Evolutionary conservation across 108 stramenopile genomes (phyloP).

Genomic region (Skeletonema marinoi): DNA sequence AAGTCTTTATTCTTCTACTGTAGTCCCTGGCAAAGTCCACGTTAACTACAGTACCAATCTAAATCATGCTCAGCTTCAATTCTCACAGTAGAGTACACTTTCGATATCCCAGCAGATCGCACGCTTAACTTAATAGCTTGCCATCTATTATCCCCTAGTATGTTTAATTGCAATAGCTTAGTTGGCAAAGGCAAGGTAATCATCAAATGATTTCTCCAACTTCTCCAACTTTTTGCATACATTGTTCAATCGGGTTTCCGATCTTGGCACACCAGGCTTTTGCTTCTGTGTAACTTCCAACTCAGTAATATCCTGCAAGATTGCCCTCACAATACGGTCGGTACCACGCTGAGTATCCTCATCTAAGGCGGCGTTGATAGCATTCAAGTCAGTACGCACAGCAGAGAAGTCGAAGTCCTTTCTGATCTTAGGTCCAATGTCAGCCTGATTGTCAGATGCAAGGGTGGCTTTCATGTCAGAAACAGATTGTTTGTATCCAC

Average conservation of each 20-base stretch:
- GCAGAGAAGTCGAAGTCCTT: conserved; percentile 82
- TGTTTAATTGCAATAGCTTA: conserved; percentile 8
- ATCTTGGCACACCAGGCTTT: conserved; percentile 87
- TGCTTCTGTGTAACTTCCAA: conserved; percentile 76
- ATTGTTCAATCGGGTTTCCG: conserved; percentile 73
- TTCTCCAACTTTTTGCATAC: conserved; percentile 83
- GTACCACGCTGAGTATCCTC: conserved; percentile 94
- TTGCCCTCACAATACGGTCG: conserved; percentile 88
- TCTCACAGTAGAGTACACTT: not conserved
- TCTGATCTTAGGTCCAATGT: conserved; percentile 72
- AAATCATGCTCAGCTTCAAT: not conserved
- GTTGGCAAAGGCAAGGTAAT: conserved; percentile 81
- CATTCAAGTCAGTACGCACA: conserved; percentile 77
- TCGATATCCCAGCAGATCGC: not conserved
- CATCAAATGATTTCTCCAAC: conserved; percentile 78
- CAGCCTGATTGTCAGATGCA: conserved; percentile 65
- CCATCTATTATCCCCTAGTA: not conserved
- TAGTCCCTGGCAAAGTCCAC: not conserved
- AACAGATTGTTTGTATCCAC: conserved; percentile 56
- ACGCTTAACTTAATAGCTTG: not conserved
- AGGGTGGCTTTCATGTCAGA: conserved; percentile 63
- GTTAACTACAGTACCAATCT: not conserved
- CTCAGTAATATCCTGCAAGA: conserved; percentile 92
- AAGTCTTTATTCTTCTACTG: not conserved
- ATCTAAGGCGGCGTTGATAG: conserved; percentile 86